Conservation (phyloP, 2,329 filamentous ascomycete genomes). For the Aspergillus arachidicola region DNA sequence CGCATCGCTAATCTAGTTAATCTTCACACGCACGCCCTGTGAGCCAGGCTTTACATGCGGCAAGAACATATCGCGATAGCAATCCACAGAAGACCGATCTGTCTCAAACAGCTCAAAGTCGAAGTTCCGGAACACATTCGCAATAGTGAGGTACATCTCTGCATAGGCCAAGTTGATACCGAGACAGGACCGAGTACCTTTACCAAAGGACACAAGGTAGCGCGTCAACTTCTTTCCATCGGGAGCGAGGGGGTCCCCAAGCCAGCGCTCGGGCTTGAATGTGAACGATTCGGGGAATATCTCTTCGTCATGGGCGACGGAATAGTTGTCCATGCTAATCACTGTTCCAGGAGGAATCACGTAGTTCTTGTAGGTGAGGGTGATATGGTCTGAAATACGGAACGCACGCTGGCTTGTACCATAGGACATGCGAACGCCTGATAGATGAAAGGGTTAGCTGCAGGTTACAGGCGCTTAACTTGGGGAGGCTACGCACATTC, state of each 20-base stretch:
- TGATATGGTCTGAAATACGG: conserved; percentile 11
- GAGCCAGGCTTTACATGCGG: conserved; percentile 14
- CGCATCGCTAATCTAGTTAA: not conserved
- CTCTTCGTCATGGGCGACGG: conserved; percentile 13
- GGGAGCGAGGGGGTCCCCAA: conserved; percentile 8
- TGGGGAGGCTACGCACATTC: conserved; percentile 7
- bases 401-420: conserved; percentile 10
- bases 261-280: conserved; percentile 18
- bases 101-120: conserved; percentile 18
- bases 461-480: not conserved
- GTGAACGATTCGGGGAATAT: conserved; percentile 18
- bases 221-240: conserved; percentile 13
- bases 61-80: conserved; percentile 15
- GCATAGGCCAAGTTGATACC: conserved; percentile 18
- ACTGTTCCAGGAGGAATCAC: conserved; percentile 10
- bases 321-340: conserved; percentile 17
- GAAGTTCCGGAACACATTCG: conserved; percentile 16
- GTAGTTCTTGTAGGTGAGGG: conserved; percentile 14
- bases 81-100: conserved; percentile 10
- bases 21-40: conserved; percentile 14
- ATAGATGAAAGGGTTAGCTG: not conserved
- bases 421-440: conserved; percentile 16
- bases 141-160: conserved; percentile 17
- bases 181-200: conserved; percentile 14
- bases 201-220: conserved; percentile 16